A percentile compares a stretch with the other conserved stretches of the same genome.
Evolutionary conservation across 2,329 filamentous ascomycete species (phyloP).

Genomic region (Cladophialophora bantiana): DNA sequence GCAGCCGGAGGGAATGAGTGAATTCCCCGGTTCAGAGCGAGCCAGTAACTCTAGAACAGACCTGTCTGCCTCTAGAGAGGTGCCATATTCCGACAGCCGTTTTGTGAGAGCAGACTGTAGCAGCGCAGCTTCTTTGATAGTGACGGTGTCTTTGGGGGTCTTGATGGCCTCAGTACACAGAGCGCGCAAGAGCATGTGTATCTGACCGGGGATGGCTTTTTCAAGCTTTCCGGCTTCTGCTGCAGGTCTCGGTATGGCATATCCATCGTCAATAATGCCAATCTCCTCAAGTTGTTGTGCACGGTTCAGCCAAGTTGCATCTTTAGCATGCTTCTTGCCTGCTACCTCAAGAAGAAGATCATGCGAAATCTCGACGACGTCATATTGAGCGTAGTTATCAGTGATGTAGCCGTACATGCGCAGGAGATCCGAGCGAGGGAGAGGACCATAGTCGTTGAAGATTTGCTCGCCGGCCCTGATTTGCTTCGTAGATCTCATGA

Average conservation of each 20-base stretch:
- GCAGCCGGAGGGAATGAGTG: conserved; percentile 43
- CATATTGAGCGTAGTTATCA: conserved; percentile 75
- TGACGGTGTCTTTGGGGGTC: conserved; percentile 27
- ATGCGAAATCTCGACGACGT: conserved; percentile 80
- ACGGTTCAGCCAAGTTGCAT: conserved; percentile 44
- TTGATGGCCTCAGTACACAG: conserved; percentile 36
- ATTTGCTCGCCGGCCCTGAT: conserved; percentile 78
- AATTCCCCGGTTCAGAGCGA: conserved; percentile 15
- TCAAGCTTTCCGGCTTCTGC: conserved; percentile 39
- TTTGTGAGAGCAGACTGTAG: conserved; percentile 41
- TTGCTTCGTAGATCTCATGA: conserved; percentile 73
- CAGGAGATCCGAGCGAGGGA: conserved; percentile 81
- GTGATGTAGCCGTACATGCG: conserved; percentile 90
- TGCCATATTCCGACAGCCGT: conserved; percentile 58
- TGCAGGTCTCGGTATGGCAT: conserved; percentile 62
- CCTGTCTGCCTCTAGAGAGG: conserved; percentile 60
- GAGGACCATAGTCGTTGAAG: conserved; percentile 86
- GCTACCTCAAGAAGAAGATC: conserved; percentile 59
- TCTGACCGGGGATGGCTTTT: conserved; percentile 50
- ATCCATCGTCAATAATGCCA: conserved; percentile 73
- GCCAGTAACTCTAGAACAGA: conserved; percentile 47
- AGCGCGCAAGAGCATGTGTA: conserved; percentile 49
- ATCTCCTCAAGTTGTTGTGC: conserved; percentile 64
- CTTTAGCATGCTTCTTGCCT: conserved; percentile 44
- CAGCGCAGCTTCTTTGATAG: conserved; percentile 36